Conservation (phyloP, 345 rosid species). For the Atalantia buxifolia region DNA sequence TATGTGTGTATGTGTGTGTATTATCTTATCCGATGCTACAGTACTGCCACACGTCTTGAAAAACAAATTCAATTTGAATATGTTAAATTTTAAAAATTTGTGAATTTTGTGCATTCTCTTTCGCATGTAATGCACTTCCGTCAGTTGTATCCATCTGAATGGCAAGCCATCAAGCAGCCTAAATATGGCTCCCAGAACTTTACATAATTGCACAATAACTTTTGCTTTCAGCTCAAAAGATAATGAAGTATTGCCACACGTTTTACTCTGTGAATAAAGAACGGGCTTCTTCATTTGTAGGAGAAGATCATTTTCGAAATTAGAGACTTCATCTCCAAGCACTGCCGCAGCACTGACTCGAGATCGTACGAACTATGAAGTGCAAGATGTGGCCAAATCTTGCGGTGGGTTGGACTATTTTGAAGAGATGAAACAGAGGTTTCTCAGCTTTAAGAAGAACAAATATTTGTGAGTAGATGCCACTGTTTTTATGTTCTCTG, state of each 20-base stretch:
- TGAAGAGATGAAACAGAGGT: constrained; percentile 54
- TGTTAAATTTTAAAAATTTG: no score
- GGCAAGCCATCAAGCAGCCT: neutral
- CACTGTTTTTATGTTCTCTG: neutral
- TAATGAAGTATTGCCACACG: neutral
- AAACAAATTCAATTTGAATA: no score
- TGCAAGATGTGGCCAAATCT: constrained; percentile 11
- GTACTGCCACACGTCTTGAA: no score
- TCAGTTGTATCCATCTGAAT: neutral
- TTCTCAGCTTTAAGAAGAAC: constrained; percentile 50
- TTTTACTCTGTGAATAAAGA: neutral
- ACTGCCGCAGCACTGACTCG: constrained; percentile 13
- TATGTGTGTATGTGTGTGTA: no score
- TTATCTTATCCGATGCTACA: no score
- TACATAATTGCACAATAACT: neutral
- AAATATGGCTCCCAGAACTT: neutral
- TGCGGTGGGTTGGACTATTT: constrained; percentile 18
- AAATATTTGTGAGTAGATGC: constrained; percentile 45
- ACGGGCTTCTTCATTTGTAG: neutral
- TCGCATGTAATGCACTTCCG: no score
- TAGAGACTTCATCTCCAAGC: constrained; percentile 18
- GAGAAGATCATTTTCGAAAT: neutral
- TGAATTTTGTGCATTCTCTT: neutral
- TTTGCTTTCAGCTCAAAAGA: neutral
- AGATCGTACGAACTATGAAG: constrained; percentile 10